Evolutionary conservation across 495 filamentous ascomycete genomes (phyloP), one percentile per base, ranked within the genome.

Genomic region (Penicillium verhagenii): DNA sequence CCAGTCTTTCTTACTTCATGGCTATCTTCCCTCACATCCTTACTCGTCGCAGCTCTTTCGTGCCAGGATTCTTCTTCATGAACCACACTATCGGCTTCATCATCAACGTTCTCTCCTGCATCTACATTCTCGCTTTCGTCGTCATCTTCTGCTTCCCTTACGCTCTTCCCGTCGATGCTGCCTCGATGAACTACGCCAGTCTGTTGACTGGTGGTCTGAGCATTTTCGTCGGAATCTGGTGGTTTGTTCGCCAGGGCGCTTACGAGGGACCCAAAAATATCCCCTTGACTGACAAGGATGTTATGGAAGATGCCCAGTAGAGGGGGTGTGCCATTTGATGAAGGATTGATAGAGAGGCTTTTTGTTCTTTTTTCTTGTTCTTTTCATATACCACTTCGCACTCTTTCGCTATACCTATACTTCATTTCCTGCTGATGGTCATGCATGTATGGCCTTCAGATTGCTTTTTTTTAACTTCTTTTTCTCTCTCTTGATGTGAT

Each of bases 91-190:
- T 79, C 14, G 91, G 88, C 1, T 86, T 73, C 47, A 52, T 71
- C 0, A 70, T 92, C 58, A 89, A 90, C 58, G 58, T 71, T 3
- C 50, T 85, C 4, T 70, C 84, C 7, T 79, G 86, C 33, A 57
- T 82, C 24, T 85, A 88, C 54, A 93, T 92, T 49, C 59, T 80
- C 1, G 72, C 83, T 20, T 92, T 90, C 65, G 79, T 86, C 47
- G 78, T 90, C 23, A 84, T 93, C 56, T 94, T 88, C 72, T 92
- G 87, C 64, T 93, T 93, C 72, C 90, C 87, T 2, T 87, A 80
- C 58, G 64, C 64, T 1, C 56, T 84, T 46, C 86, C 87, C 0
- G 78, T 79, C 1, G 72, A 73, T 2, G 78, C 75, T 2, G 68
- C 71, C 14, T 76, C 73, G 3, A 90, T 91, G 87, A 91, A 90